Evolutionary conservation across 495 filamentous ascomycete genomes (phyloP), one percentile per base, ranked within the genome.

Genomic region (Aspergillus nidulans): DNA sequence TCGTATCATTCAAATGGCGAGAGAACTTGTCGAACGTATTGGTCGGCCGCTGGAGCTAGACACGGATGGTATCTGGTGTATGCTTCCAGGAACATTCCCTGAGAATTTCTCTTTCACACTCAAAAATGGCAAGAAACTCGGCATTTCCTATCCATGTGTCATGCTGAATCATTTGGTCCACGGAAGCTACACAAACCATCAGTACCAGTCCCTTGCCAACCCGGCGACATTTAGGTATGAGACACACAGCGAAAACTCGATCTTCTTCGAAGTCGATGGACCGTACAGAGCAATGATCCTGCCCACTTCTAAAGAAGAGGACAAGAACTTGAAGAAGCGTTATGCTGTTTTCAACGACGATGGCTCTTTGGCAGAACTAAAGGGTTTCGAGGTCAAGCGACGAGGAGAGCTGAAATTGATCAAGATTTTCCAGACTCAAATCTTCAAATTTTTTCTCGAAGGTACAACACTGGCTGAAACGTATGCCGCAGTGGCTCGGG

Each of bases 51-150:
- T 99, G 43, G 94, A 99, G 72, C 81, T 99, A n/a, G 94, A 99
- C 71, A 99, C 94, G 3, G 94, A 99, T 64, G 94, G 94, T 83
- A 99, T 99, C 64, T 99, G 94, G 94, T 99, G 94, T 78, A 99
- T 99, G 83, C 79, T 99, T 61, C 94, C 94, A 0, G 94, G 90
- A 3, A 92, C 90, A 0, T 99, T 99, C 63, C 94, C 94, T 0
- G 94, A 99, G 63, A 96, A 99, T 68, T 95, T 97, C 67, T 81
- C 86, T 7, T 99, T 99, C 77, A 91, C 85, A 47, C 69, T 97
- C 49, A 91, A 91, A 66, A 94, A 91, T 62, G 95, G 94, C 52
- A 97, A 96, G 78, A 97, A 97, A 64, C 65, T 97, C 52, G 77
- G 88, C 15, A 92, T 99, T 51, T 97, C 95, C 0, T 99, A 97